Evolutionary conservation across 305 asterid species (phyloP).

Genomic region (Fraxinus ornus): DNA sequence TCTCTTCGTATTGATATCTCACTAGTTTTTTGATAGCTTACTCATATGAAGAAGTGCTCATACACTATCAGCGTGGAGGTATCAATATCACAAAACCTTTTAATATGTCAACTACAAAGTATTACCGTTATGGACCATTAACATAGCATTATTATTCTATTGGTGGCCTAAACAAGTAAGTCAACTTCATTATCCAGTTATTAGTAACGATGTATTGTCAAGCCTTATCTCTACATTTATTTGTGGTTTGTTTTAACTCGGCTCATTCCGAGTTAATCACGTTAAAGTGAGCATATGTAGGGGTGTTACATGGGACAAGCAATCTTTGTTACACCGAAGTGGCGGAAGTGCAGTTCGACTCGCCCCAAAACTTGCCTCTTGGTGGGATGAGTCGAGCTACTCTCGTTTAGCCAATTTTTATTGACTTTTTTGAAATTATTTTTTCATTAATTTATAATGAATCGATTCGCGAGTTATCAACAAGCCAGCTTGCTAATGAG

Average conservation of each 20-base stretch:
- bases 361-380: neutral
- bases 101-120: neutral
- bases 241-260: neutral
- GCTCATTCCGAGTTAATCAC: neutral
- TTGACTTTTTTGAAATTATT: too few species aligned
- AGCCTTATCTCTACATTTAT: neutral
- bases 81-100: neutral
- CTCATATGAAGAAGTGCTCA: neutral
- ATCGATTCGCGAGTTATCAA: too few species aligned
- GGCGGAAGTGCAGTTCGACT: neutral
- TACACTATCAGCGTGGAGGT: neutral
- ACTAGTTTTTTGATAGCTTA: neutral
- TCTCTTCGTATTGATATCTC: neutral
- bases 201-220: neutral
- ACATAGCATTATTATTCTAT: neutral
- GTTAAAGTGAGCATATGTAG: neutral
- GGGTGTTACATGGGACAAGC: neutral
- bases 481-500: neutral
- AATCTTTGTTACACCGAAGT: neutral
- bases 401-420: neutral
- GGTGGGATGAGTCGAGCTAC: neutral
- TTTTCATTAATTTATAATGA: neutral
- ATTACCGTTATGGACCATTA: neutral
- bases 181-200: neutral
- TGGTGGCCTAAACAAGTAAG: neutral